Evolutionary conservation across 805 yeast genomes (phyloP), one percentile per base, ranked within the genome.

Genomic region (Kuraishia borneana): DNA sequence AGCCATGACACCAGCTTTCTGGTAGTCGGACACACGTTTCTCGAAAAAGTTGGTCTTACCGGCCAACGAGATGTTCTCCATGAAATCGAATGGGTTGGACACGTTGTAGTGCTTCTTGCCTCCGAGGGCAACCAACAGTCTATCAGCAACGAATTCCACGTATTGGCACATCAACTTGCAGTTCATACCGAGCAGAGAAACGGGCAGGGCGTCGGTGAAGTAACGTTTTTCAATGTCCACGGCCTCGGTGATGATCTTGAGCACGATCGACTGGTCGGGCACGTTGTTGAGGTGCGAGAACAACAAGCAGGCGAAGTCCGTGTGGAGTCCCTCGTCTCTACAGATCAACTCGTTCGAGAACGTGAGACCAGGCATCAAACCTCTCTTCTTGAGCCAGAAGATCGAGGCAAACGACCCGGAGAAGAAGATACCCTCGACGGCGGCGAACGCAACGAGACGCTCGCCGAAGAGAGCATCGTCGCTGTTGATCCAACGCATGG

Each of bases 11-110:
- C 98, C 97, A 39, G 98, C 97, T 69, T 89, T 92, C 68, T 89
- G 98, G 67, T 89, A 89, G 64, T 89, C 98, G 39, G 95, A 83
- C 38, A 89, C 98, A 67, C 98, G 83, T 76, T 89, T 89, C 72
- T 89, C 98, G 56, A 89, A 89, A 76, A 89, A 89, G 71, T 92
- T 89, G 50, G 98, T 89, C 76, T 89, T 89, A 63, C 98, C 98
- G 39, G 96, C 94, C 49, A 89, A 75, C 6, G 97, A 89, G 53
- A 89, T 89, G 70, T 92, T 89, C 70, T 89, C 98, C 98, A 89
- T 89, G 58, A 89, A 89, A 62, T 89, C 98, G 58, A 89, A 89
- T 60, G 98, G 98, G 60, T 89, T 89, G 43, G 83, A 68, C 40
- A 71, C 89, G 50, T 85, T 83, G 76, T 74, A 89, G 45, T 71